phyloP scores from a whole-genome alignment of 2,329 filamentous ascomycete species.

The Claviceps spartinae region DNA sequence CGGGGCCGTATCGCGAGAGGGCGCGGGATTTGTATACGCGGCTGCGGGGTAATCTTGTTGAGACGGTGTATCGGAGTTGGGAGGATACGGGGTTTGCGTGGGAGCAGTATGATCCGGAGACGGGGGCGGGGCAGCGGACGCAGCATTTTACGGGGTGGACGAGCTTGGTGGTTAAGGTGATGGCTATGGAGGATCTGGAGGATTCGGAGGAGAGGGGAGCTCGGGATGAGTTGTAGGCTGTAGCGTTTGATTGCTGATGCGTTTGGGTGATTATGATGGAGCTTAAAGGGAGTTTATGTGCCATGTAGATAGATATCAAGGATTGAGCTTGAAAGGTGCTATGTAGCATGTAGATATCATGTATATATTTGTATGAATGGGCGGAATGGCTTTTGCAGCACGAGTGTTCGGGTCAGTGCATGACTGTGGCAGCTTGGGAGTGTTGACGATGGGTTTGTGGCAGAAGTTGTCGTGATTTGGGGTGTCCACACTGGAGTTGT shows the following conservation, averaged over 20 bases:
- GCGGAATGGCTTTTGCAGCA: too few species aligned
- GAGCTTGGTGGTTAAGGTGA: conserved; percentile 93
- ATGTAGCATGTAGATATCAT: too few species aligned
- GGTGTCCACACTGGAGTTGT: too few species aligned
- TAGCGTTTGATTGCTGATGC: not conserved
- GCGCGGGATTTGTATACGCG: conserved; percentile 62
- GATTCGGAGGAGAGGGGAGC: conserved; percentile 11
- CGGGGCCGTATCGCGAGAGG: conserved; percentile 53
- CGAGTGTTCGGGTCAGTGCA: too few species aligned
- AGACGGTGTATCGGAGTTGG: conserved; percentile 83
- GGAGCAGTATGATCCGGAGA: conserved; percentile 96
- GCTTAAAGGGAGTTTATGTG: too few species aligned
- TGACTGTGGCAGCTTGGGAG: too few species aligned
- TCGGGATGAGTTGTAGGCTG: conserved; percentile 33
- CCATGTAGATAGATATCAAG: too few species aligned
- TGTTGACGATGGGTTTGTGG: too few species aligned
- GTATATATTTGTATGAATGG: too few species aligned
- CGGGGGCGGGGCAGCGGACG: conserved; percentile 82
- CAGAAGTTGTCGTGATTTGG: too few species aligned
- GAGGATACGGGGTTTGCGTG: conserved; percentile 87
- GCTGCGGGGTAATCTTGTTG: conserved; percentile 71
- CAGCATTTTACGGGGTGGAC: conserved; percentile 99
- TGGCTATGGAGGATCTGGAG: conserved; percentile 71
- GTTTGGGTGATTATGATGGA: too few species aligned
- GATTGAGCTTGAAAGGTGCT: too few species aligned